These are phyloP conservation scores for Amphirosellinia nigrospora DNA, from an alignment of 495 filamentous ascomycete genomes.

Conservation along the genomic window DNA sequence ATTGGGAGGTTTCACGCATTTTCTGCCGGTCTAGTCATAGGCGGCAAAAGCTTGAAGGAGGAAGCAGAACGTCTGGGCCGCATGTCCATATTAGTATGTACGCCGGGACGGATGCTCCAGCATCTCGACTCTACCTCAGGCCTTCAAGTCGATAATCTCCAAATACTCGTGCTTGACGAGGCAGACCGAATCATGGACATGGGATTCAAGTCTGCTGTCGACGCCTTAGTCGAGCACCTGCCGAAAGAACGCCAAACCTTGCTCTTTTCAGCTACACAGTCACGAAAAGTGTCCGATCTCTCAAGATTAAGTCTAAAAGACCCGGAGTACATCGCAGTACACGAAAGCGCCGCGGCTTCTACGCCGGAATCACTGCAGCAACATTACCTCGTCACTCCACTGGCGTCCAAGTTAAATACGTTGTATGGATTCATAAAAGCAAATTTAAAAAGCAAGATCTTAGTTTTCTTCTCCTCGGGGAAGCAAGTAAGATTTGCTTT, in stretches of 20 bases:
- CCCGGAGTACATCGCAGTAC: constrained; percentile 93
- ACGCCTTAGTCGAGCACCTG: constrained; percentile 92
- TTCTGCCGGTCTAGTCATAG: constrained; percentile 92
- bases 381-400: constrained; percentile 83
- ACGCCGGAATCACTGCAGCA: constrained; percentile 87
- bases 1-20: constrained; percentile 89
- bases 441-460: constrained; percentile 88
- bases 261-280: constrained; percentile 95
- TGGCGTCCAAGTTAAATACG: constrained; percentile 87
- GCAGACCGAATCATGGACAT: constrained; percentile 97
- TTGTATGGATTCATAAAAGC: constrained; percentile 89
- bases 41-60: constrained; percentile 88
- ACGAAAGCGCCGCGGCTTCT: constrained; percentile 79
- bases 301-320: constrained; percentile 86
- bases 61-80: constrained; percentile 83
- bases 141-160: constrained; percentile 87
- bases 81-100: constrained; percentile 99
- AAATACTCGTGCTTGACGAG: constrained; percentile 94
- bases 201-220: constrained; percentile 91
- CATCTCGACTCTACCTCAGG: constrained; percentile 93
- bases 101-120: constrained; percentile 92
- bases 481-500: constrained; percentile 97
- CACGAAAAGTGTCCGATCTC: constrained; percentile 89
- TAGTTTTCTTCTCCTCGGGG: constrained; percentile 91
- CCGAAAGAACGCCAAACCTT: constrained; percentile 88